Evolutionary conservation across 352 stramenopile species (phyloP).

Genomic region (Phytophthora podocarpi): DNA sequence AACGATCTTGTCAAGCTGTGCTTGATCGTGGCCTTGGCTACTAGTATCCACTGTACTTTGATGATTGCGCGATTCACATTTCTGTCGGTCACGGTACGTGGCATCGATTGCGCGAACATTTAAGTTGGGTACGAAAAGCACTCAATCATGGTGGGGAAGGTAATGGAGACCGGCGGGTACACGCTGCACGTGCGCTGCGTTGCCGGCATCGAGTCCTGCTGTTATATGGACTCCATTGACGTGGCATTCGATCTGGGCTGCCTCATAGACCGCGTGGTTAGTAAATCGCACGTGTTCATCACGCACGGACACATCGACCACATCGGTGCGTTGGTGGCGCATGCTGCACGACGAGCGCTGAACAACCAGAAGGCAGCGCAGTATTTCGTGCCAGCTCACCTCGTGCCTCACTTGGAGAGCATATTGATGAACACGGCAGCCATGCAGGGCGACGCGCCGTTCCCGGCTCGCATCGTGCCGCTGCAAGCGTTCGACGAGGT

Average conservation of each 20-base stretch:
- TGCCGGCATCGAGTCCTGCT: constrained; percentile 79
- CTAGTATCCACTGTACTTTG: not conserved
- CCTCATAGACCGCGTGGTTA: constrained; percentile 46
- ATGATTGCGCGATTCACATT: not conserved
- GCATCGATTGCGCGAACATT: not conserved
- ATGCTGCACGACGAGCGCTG: constrained; percentile 66
- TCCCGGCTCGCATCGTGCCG: constrained; percentile 56
- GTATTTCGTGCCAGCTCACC: constrained; percentile 73
- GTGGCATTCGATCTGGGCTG: constrained; percentile 81
- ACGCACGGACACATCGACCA: constrained; percentile 89
- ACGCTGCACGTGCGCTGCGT: constrained; percentile 62
- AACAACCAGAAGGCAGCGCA: constrained; percentile 56
- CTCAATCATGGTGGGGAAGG: constrained; percentile 16
- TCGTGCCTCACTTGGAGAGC: constrained; percentile 50
- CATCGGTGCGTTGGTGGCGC: constrained; percentile 62
- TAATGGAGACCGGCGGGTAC: constrained; percentile 51
- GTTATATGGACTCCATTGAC: constrained; percentile 76
- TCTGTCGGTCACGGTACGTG: constrained; percentile 8
- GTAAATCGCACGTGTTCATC: constrained; percentile 85
- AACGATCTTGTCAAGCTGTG: no score
- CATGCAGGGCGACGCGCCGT: constrained; percentile 66
- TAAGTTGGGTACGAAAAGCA: not conserved
- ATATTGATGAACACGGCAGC: constrained; percentile 57
- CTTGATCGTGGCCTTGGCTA: not conserved
- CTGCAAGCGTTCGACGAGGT: constrained; percentile 59